Conservation (phyloP, 1,139 yeast genomes). For the Suhomyces yuchorum region DNA sequence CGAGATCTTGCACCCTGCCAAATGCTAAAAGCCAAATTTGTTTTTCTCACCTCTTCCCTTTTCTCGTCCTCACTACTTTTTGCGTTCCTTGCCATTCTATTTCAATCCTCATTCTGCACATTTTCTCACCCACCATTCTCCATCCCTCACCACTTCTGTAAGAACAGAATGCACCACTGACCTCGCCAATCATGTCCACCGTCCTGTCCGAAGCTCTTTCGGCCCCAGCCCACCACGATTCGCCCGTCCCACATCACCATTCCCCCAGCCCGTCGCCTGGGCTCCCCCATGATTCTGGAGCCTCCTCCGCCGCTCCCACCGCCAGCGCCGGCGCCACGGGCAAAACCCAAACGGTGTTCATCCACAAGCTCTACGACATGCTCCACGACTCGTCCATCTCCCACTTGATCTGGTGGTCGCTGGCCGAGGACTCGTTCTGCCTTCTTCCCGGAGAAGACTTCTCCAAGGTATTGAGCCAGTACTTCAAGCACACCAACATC, state of each 20-base stretch:
- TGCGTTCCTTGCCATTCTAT: background rate
- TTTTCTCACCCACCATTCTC: background rate
- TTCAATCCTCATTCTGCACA: background rate
- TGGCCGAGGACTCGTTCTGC: constrained; percentile 44
- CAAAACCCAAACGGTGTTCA: constrained; percentile 58
- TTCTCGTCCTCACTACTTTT: background rate
- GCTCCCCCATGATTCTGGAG: constrained; percentile 7
- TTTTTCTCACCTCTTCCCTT: background rate
- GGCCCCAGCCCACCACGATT: constrained; percentile 4
- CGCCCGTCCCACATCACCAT: constrained; percentile 2
- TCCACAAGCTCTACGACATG: constrained; percentile 66
- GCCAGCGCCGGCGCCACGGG: constrained; percentile 29
- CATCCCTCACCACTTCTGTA: background rate
- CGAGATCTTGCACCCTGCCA: background rate
- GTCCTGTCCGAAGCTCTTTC: constrained; percentile 4
- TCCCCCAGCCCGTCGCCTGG: constrained; percentile 13
- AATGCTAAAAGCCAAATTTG: background rate
- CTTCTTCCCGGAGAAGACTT: constrained; percentile 59
- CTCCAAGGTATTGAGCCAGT: constrained; percentile 60
- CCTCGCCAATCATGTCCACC: constrained; percentile 5
- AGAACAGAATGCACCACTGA: constrained; percentile 1
- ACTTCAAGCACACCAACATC: constrained; percentile 76
- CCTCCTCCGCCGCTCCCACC: constrained; percentile 14
- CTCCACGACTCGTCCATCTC: constrained; percentile 54
- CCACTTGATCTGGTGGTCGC: constrained; percentile 57